Base-by-base conservation (phyloP, 73 alveolate species). In the Stentor roeselii region DNA sequence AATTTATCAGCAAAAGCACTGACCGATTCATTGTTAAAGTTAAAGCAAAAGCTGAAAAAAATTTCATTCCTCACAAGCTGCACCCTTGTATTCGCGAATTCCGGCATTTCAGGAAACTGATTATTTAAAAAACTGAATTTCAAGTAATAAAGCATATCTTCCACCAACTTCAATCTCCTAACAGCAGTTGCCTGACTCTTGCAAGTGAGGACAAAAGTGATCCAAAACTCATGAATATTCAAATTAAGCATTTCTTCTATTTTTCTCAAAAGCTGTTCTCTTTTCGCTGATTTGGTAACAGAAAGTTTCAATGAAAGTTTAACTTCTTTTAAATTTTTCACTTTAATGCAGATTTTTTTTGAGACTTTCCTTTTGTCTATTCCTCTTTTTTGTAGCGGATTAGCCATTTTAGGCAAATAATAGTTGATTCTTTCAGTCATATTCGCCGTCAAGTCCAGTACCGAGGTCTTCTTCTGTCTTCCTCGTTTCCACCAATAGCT, bases 401-500 rank as follows among this genome's bases (percentile, higher is more conserved):
- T 32, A 1, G 14, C 11, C n/a, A 32, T 21, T 32, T 40, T 32
- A 67, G 80, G 80, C 1, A 67, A n/a, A n/a, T 30, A 21, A 21
- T 21, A 15, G 34, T n/a, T 27, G 14, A 67, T 21, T 1, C 41
- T n/a, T 21, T 32, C 37, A 2, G 80, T 40, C n/a, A n/a, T 30
- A 32, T 3, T 34, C 14, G 27, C 37, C 21, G 80, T 32, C 41
- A 67, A 11, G 1, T 67, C 21, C 14, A 21, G 80, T 0, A 67
- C 14, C 21, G 80, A 67, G 21, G 14, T 67, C 2, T 21, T 32
- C 37, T 32, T 32, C 34, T 67, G 80, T 21, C 80, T 21, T n/a
- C 80, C 80, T 67, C 80, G 21, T 67, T 67, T 67, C 80, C 80
- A 67, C 80, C 80, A 67, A 67, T 67, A 67, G 27, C n/a, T 32